A percentile compares a stretch with the other conserved stretches of the same genome.
phyloP scores from a whole-genome alignment of 73 alveolate species.

The Paramecium caudatum region DNA sequence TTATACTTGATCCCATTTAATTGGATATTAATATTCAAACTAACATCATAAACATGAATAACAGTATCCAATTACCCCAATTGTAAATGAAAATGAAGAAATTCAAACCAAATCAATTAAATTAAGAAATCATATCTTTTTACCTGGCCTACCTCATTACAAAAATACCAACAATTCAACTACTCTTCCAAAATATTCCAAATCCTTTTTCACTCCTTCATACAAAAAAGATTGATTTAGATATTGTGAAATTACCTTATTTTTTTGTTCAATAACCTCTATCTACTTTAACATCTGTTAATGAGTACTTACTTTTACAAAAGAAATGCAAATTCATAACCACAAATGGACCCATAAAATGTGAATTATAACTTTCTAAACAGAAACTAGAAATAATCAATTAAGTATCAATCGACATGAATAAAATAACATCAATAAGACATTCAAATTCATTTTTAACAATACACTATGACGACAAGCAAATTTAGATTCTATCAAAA shows the following conservation, averaged over 20 bases:
- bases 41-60: neutral
- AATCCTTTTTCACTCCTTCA: constrained; percentile 12
- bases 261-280: neutral
- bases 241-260: constrained; percentile 11
- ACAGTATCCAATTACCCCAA: constrained; percentile 1
- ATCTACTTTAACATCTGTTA: neutral
- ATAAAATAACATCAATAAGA: too few relatives aligned
- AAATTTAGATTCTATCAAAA: too few relatives aligned
- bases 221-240: constrained; percentile 12
- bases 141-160: constrained; percentile 51
- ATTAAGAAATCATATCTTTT: constrained; percentile 30
- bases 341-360: neutral
- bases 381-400: too few relatives aligned
- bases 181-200: constrained; percentile 3
- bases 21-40: constrained; percentile 51
- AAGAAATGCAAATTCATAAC: neutral
- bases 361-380: too few relatives aligned
- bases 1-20: constrained; percentile 49
- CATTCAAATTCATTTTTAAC: too few relatives aligned
- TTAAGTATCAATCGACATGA: too few relatives aligned
- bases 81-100: constrained; percentile 29
- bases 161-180: constrained; percentile 19
- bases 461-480: too few relatives aligned
- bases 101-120: constrained; percentile 13
- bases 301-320: neutral